Evolutionary conservation across 78 protist genomes (phyloP), one percentile per base, ranked within the genome.

Genomic region (Mantamonas sphyraenae): DNA sequence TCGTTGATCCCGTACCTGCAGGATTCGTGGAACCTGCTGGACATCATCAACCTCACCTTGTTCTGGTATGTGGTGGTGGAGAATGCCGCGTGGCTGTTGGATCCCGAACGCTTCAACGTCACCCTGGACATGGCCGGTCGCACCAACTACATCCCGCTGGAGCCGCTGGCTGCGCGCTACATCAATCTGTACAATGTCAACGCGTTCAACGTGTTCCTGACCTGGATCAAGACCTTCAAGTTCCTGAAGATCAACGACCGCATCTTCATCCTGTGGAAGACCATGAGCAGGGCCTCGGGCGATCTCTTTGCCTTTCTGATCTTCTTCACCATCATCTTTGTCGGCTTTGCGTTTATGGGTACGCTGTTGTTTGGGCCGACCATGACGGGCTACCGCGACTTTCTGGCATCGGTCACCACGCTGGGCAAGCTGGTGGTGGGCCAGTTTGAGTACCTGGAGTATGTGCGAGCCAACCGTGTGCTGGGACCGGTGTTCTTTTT

Each of bases 401-500:
- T 60, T 20, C 35, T 37, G 39, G 50, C 39, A 10, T 1, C 68
- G 40, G 4, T 57, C 30, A n/a, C 43, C 31, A 53, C 69, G 17
- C 3, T 53, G 39, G 60, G 59, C 35, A 4, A 42, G 26, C 20
- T 40, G 7, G 37, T 40, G 2, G 26, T 73, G 7, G 77, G 77
- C 45, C 50, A 53, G 45, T 35, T 43, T 12, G 59, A 59, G 1
- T 37, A 37, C 42, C n/a, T 61, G 33, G 55, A 38, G 3, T 7
- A 61, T 2, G 35, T 3, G 31, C 22, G 1, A 7, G 24, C 65
- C 17, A 57, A 73, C 59, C 77, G 77, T 50, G 28, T 73, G 43
- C 30, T 73, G 20, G 77, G 77, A 19, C 77, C 77, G 47, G 3
- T 61, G 42, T 73, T 53, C 42, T 42, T 42, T 3, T 2, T 73